Conservation (phyloP, 1,284 basidiomycete genomes). For the Golubevia sp. region DNA sequence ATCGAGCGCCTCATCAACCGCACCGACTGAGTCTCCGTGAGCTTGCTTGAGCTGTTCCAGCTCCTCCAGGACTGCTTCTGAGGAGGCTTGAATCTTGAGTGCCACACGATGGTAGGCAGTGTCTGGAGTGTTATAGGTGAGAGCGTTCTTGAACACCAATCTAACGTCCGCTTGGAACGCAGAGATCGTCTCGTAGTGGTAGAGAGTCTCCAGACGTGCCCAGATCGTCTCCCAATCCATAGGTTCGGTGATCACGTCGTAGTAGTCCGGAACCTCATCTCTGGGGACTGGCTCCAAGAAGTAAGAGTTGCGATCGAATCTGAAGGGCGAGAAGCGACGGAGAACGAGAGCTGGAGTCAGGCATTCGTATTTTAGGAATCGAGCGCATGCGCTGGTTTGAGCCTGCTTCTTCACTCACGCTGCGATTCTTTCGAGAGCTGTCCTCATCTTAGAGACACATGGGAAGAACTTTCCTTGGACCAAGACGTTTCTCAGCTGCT, state of each 20-base stretch:
- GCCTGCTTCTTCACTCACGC: neutral
- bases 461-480: slow-evolving; percentile 72
- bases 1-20: neutral
- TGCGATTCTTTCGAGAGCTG: neutral
- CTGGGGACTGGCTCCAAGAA: slow-evolving; percentile 64
- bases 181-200: too few relatives aligned
- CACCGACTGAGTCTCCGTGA: neutral
- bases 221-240: slow-evolving; percentile 86
- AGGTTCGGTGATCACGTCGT: slow-evolving; percentile 80
- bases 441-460: neutral
- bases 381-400: neutral
- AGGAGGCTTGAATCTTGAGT: neutral
- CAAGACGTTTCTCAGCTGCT: slow-evolving; percentile 71
- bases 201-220: too few relatives aligned
- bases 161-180: neutral
- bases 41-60: neutral
- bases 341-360: slow-evolving; percentile 16
- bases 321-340: neutral
- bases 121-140: slow-evolving; percentile 1
- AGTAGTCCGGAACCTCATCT: slow-evolving; percentile 86
- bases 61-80: neutral
- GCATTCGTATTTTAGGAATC: slow-evolving; percentile 10
- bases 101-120: neutral
- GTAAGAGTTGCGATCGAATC: slow-evolving; percentile 32
- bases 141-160: neutral